Conservation (phyloP, 2,329 filamentous ascomycete genomes). For the Aspergillus jensenii region DNA sequence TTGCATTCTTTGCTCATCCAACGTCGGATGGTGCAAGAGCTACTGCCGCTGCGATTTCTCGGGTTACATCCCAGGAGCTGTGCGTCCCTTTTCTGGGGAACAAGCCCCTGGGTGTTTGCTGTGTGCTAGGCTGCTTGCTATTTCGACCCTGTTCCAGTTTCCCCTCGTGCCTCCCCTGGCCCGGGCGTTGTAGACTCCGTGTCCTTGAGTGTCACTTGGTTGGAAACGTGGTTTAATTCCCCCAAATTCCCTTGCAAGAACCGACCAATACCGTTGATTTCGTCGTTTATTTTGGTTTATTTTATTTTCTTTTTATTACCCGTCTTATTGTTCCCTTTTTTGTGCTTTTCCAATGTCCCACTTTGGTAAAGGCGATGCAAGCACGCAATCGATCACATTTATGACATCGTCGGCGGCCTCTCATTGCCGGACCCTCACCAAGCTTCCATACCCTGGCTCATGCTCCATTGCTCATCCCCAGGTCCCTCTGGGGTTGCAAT, state of each 20-base stretch:
- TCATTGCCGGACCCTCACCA: slow-evolving; percentile 24
- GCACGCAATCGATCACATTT: slow-evolving; percentile 38
- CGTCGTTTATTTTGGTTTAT: not conserved
- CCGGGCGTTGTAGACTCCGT: not conserved
- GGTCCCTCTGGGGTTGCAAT: not conserved
- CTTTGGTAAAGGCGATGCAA: slow-evolving; percentile 22
- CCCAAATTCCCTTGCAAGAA: not conserved
- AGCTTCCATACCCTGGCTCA: slow-evolving; percentile 14
- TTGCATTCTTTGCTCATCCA: slow-evolving; percentile 16
- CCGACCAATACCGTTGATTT: slow-evolving; percentile 5
- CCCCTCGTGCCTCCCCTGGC: not conserved
- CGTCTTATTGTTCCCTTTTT: slow-evolving; percentile 1
- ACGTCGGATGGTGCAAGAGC: slow-evolving; percentile 13
- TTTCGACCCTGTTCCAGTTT: not conserved
- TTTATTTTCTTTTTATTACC: slow-evolving; percentile 2
- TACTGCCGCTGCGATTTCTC: slow-evolving; percentile 1
- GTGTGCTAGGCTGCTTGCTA: not conserved
- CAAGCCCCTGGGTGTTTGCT: slow-evolving; percentile 2
- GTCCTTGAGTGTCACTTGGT: not conserved
- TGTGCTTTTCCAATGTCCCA: slow-evolving; percentile 2
- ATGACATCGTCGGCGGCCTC: slow-evolving; percentile 31
- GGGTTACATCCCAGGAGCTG: slow-evolving; percentile 10
- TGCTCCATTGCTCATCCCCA: slow-evolving; percentile 1
- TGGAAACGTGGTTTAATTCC: slow-evolving; percentile 1
- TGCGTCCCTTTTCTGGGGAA: slow-evolving; percentile 12